phyloP scores from a whole-genome alignment of 2,329 filamentous ascomycete species.

The Calycina herbarum region DNA sequence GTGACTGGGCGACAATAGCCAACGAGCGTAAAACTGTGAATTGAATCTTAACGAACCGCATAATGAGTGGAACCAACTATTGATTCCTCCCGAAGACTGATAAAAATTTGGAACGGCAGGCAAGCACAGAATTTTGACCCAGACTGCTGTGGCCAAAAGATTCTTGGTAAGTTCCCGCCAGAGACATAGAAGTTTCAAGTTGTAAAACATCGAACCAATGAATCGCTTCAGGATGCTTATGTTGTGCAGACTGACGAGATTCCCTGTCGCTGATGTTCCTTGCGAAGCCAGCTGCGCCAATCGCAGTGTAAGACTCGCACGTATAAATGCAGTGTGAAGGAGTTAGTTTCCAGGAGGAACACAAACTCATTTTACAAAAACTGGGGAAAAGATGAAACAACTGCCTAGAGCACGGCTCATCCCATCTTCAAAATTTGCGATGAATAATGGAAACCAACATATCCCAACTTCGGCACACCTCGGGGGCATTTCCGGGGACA shows the following conservation, averaged over 20 bases:
- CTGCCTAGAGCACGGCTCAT: not conserved
- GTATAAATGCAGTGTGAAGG: constrained; percentile 5
- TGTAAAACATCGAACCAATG: not conserved
- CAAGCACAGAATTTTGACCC: not conserved
- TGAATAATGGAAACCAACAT: not conserved
- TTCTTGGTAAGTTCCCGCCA: not conserved
- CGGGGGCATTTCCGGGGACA: not conserved
- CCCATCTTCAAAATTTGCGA: not conserved
- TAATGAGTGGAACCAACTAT: not conserved
- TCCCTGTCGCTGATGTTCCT: not conserved
- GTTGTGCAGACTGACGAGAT: not conserved
- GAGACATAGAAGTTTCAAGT: not conserved
- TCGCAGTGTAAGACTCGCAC: not conserved
- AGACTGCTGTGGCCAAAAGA: not conserved
- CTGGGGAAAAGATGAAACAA: not conserved
- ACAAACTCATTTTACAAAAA: not conserved
- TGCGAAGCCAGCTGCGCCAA: not conserved
- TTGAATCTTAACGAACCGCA: not conserved
- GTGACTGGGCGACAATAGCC: not conserved
- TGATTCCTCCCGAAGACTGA: not conserved
- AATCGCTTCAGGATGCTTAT: not conserved
- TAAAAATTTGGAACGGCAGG: not conserved
- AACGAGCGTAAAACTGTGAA: not conserved
- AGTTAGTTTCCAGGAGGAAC: not conserved
- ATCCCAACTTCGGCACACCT: not conserved